phyloP scores from a whole-genome alignment of 2,329 filamentous ascomycete species.

The Fusarium torreyae region DNA sequence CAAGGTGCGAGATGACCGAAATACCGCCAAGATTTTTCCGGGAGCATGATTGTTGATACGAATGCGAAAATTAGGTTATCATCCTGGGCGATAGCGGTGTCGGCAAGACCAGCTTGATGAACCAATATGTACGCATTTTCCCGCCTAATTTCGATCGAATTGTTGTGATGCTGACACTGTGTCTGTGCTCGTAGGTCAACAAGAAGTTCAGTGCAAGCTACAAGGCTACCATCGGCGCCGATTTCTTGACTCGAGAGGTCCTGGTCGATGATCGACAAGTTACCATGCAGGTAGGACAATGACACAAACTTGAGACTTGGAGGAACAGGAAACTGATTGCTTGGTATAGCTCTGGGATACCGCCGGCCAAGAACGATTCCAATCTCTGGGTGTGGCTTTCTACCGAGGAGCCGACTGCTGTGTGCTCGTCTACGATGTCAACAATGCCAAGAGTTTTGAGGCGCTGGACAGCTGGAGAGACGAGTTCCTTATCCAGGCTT shows the following conservation, averaged over 20 bases:
- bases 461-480: constrained; percentile 98
- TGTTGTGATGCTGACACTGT: constrained; percentile 28
- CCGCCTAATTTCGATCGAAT: constrained; percentile 8
- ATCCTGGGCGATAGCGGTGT: constrained; percentile 99
- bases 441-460: constrained; percentile 99
- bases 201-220: constrained; percentile 99
- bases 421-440: constrained; percentile 97
- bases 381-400: constrained; percentile 96
- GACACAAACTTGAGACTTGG: constrained; percentile 22
- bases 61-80: constrained; percentile 79
- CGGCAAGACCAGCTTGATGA: constrained; percentile 99
- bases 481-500: constrained; percentile 97
- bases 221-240: constrained; percentile 98
- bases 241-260: constrained; percentile 98
- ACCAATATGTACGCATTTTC: constrained; percentile 91
- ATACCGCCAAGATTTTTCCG: background rate
- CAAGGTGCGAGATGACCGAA: constrained; percentile 72
- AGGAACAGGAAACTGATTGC: constrained; percentile 15
- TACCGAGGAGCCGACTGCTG: constrained; percentile 98
- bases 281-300: constrained; percentile 87
- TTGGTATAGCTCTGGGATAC: constrained; percentile 92
- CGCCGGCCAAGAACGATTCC: constrained; percentile 96
- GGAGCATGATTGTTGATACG: constrained; percentile 31
- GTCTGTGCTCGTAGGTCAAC: constrained; percentile 81
- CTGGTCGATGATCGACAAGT: constrained; percentile 96